phyloP scores from a whole-genome alignment of 108 stramenopile genomes.

The Nannochloropsis gaditana region DNA sequence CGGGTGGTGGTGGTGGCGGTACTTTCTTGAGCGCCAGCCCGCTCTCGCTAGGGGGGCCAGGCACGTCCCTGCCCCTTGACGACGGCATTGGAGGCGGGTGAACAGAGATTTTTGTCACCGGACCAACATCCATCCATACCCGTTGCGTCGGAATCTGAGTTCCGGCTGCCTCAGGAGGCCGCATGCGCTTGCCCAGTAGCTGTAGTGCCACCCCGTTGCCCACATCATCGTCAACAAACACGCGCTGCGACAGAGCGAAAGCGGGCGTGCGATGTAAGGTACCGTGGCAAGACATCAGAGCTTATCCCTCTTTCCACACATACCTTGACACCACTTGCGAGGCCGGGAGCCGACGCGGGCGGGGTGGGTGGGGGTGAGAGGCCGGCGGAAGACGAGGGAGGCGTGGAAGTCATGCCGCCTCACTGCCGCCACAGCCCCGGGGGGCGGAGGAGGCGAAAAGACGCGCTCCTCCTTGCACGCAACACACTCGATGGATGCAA shows the following conservation, averaged over 20 bases:
- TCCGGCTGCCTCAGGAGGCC: background rate
- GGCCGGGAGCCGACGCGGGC: background rate
- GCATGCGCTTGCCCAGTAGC: background rate
- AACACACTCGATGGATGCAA: background rate
- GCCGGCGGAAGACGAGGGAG: background rate
- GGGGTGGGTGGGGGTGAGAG: background rate
- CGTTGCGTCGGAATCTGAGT: background rate
- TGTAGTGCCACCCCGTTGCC: slow-evolving; percentile 13
- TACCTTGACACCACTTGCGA: background rate
- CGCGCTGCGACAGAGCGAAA: background rate
- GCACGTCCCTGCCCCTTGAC: too few species aligned
- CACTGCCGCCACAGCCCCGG: background rate
- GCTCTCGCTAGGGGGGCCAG: too few species aligned
- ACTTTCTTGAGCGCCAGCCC: too few species aligned
- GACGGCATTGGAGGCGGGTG: too few species aligned
- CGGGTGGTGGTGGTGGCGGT: background rate
- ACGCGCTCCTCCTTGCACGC: background rate
- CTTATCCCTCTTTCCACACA: background rate
- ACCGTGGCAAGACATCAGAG: background rate
- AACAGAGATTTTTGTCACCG: too few species aligned
- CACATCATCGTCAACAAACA: slow-evolving; percentile 11
- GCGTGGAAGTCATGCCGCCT: background rate
- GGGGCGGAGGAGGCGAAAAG: slow-evolving; percentile 4
- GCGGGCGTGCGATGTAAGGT: background rate
- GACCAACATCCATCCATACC: background rate